phyloP scores from a whole-genome alignment of 768 basidiomycete genomes.

The Asterophora lycoperdoides region DNA sequence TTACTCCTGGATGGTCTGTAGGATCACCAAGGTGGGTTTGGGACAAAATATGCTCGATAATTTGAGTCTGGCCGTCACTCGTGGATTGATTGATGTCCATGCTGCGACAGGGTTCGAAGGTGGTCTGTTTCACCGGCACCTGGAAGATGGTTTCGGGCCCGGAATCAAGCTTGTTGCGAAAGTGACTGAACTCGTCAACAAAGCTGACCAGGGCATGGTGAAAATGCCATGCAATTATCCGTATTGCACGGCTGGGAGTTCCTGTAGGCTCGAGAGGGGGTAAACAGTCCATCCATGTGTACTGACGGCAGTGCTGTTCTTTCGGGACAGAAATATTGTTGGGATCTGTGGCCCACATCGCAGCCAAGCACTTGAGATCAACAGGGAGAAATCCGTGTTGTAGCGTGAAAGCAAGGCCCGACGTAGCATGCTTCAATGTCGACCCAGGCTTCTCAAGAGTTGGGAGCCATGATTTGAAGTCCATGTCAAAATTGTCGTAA shows the following conservation, averaged over 20 bases:
- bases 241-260: too few relatives aligned
- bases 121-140: slow-evolving; percentile 10
- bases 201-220: slow-evolving; percentile 7
- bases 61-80: slow-evolving; percentile 14
- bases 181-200: slow-evolving; percentile 12
- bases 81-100: slow-evolving; percentile 21
- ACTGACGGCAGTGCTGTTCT: neutral
- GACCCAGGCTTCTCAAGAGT: slow-evolving; percentile 22
- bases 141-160: slow-evolving; percentile 13
- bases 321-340: slow-evolving; percentile 16
- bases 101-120: slow-evolving; percentile 5
- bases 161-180: slow-evolving; percentile 8
- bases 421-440: slow-evolving; percentile 25
- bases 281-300: neutral
- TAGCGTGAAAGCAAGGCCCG: slow-evolving; percentile 22
- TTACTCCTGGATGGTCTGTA: neutral
- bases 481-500: slow-evolving; percentile 38
- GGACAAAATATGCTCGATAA: neutral
- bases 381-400: slow-evolving; percentile 12
- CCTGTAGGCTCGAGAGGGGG: neutral
- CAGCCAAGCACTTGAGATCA: slow-evolving; percentile 16
- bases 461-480: slow-evolving; percentile 21
- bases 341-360: slow-evolving; percentile 26
- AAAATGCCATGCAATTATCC: slow-evolving; percentile 11
- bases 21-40: slow-evolving; percentile 12